Evolutionary conservation across 768 basidiomycete genomes (phyloP).

Genomic region (Punctularia strigosozonata): DNA sequence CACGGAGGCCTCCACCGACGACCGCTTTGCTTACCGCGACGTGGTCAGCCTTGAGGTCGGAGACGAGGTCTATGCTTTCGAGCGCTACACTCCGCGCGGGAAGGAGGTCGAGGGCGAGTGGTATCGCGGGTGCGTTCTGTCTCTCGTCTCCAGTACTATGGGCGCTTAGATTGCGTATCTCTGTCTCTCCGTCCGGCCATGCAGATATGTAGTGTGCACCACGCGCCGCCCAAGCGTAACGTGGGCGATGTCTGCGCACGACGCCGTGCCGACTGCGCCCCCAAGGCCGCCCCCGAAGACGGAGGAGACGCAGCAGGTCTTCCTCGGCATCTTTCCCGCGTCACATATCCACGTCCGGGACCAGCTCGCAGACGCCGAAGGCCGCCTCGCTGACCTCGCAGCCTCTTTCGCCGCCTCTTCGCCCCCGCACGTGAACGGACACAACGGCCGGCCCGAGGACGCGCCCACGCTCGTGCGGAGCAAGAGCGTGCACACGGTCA

Average conservation of each 20-base stretch:
- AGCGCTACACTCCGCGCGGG: constrained; percentile 66
- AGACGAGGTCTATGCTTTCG: constrained; percentile 95
- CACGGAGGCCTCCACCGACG: constrained; percentile 48
- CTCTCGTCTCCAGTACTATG: too few relatives aligned
- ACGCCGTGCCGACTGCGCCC: constrained; percentile 39
- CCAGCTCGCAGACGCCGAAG: constrained; percentile 79
- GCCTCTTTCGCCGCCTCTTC: constrained; percentile 29
- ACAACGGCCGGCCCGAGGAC: constrained; percentile 14
- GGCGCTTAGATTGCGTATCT: not conserved
- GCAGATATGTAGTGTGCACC: constrained; percentile 79
- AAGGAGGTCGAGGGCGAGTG: constrained; percentile 75
- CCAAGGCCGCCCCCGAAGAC: constrained; percentile 40
- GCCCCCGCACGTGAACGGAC: constrained; percentile 22
- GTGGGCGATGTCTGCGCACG: constrained; percentile 53
- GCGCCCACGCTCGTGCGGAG: constrained; percentile 12
- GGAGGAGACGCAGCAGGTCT: constrained; percentile 78
- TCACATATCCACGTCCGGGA: constrained; percentile 83
- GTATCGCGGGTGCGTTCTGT: constrained; percentile 79
- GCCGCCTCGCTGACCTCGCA: constrained; percentile 68
- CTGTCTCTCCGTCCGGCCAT: not conserved
- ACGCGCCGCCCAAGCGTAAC: constrained; percentile 61
- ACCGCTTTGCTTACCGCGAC: constrained; percentile 54
- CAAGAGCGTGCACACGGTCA: constrained; percentile 39
- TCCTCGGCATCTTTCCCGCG: constrained; percentile 90
- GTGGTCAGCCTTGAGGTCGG: constrained; percentile 87